Conservation (phyloP, 306 rosid genomes). For the Pyrus communis region DNA sequence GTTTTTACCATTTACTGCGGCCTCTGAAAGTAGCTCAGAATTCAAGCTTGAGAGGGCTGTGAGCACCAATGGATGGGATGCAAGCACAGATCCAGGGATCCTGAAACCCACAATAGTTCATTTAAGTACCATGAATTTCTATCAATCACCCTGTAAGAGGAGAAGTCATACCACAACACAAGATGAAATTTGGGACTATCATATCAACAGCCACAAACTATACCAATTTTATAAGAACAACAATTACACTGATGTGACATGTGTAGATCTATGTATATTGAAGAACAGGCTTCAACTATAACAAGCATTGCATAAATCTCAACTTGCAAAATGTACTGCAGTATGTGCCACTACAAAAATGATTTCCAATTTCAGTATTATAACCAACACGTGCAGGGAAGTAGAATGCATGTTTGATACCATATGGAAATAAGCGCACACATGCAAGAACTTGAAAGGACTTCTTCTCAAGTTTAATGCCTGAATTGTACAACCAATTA, state of each 20-base stretch:
- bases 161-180: not conserved
- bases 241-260: not conserved
- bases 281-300: not conserved
- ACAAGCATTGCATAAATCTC: not conserved
- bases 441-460: not conserved
- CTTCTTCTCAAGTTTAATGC: not conserved
- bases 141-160: not conserved
- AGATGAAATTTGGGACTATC: not conserved
- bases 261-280: not conserved
- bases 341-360: not conserved
- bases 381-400: not conserved
- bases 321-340: not conserved
- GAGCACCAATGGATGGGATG: slow-evolving; percentile 87
- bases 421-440: not conserved
- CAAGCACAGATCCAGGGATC: slow-evolving; percentile 83
- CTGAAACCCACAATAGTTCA: slow-evolving; percentile 45
- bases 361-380: not conserved
- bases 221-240: not conserved
- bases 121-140: not conserved
- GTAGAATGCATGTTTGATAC: not conserved
- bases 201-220: not conserved
- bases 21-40: slow-evolving; percentile 89
- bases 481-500: not conserved
- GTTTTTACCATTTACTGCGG: slow-evolving; percentile 83
- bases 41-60: slow-evolving; percentile 88